A percentile compares a stretch with the other conserved stretches of the same genome.
phyloP scores from a whole-genome alignment of 2,329 filamentous ascomycete species.

The Curvularia verruculosa region DNA sequence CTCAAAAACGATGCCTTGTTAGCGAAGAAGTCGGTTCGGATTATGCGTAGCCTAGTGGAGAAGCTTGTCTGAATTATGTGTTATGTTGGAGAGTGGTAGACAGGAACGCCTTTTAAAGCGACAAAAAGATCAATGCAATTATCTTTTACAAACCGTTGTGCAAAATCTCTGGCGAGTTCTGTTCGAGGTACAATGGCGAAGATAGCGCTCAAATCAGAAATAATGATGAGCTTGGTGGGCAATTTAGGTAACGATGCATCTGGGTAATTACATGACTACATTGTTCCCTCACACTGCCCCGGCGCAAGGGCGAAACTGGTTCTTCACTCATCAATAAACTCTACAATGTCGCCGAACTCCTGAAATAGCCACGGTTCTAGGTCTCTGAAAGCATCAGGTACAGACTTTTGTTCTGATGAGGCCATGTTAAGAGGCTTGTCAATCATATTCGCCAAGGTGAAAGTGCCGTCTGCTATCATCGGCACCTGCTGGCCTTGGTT shows the following conservation, averaged over 20 bases:
- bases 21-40: background rate
- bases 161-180: too few species aligned
- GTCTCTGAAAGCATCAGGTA: constrained; percentile 38
- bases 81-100: background rate
- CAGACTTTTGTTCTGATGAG: constrained; percentile 7
- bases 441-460: background rate
- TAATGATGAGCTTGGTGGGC: background rate
- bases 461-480: background rate
- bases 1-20: background rate
- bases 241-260: background rate
- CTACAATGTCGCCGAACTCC: constrained; percentile 51
- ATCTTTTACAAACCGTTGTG: background rate
- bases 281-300: background rate
- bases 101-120: background rate
- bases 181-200: background rate
- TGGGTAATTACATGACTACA: background rate
- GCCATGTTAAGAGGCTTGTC: background rate
- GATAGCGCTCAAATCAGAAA: background rate
- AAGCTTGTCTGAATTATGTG: background rate
- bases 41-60: background rate
- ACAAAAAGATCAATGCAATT: too few species aligned
- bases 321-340: constrained; percentile 39
- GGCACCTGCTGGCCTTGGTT: background rate
- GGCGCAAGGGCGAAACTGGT: background rate
- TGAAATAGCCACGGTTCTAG: constrained; percentile 48